A percentile compares a stretch with the other conserved stretches of the same genome.
Conservation (phyloP, 2,329 filamentous ascomycete species). For the Cytospora leucostoma region DNA sequence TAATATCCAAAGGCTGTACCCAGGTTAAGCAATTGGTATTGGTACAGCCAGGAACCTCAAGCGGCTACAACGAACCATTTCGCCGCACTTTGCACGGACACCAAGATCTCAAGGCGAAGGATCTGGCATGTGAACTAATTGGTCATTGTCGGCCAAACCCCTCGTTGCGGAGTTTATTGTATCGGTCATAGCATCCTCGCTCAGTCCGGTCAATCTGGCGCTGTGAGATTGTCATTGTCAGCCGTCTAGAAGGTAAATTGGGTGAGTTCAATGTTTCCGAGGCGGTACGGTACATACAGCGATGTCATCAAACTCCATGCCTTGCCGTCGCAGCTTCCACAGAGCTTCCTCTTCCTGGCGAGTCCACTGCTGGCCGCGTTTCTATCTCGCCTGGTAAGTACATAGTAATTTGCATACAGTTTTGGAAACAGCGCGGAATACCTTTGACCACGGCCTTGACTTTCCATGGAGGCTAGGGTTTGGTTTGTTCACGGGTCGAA, state of each 20-base stretch:
- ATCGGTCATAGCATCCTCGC: constrained; percentile 26
- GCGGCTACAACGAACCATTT: too few relatives aligned
- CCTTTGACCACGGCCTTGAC: constrained; percentile 27
- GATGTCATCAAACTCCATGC: constrained; percentile 26
- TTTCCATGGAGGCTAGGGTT: constrained; percentile 14
- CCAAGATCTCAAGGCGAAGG: background rate
- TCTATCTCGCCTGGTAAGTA: constrained; percentile 12
- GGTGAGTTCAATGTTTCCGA: too few relatives aligned
- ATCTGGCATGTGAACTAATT: background rate
- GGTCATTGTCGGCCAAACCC: constrained; percentile 16
- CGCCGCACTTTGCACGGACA: background rate
- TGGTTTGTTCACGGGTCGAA: constrained; percentile 13
- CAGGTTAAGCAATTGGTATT: too few relatives aligned
- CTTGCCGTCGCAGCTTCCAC: constrained; percentile 24
- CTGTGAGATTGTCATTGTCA: background rate
- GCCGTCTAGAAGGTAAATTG: background rate
- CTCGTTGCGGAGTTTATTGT: constrained; percentile 26
- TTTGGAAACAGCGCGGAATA: background rate
- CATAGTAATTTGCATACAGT: background rate
- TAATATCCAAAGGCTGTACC: too few relatives aligned
- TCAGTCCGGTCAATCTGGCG: constrained; percentile 25
- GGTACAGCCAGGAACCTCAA: too few relatives aligned
- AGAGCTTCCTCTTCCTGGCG: constrained; percentile 22
- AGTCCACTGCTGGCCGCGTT: constrained; percentile 27
- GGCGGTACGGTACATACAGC: background rate